Evolutionary conservation across 208 protist species (phyloP).

Genomic region (Acanthamoeba healyi): DNA sequence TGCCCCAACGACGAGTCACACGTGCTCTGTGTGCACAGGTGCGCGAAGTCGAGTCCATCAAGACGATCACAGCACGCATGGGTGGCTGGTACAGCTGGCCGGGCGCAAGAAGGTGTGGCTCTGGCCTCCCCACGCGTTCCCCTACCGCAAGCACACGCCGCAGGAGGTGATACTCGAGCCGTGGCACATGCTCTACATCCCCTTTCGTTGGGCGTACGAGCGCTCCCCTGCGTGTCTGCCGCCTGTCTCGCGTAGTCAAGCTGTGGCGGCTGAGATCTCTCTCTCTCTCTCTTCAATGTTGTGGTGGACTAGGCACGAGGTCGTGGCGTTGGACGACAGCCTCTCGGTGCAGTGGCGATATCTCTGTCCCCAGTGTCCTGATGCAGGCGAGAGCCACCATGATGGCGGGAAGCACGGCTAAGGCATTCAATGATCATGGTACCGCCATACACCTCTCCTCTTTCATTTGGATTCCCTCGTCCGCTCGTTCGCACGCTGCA

Average conservation of each 20-base stretch:
- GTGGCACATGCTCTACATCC: slow-evolving; percentile 1
- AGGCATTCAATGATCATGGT: too few relatives aligned
- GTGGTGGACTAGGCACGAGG: not conserved
- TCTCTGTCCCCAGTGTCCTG: not conserved
- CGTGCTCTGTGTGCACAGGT: not conserved
- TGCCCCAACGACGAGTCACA: not conserved
- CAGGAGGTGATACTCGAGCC: not conserved
- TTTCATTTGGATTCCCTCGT: too few relatives aligned
- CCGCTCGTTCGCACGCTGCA: too few relatives aligned
- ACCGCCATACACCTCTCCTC: too few relatives aligned
- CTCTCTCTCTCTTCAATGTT: not conserved
- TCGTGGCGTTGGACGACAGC: slow-evolving; percentile 18
- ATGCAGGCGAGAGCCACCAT: not conserved
- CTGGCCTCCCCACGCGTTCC: not conserved
- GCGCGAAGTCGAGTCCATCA: not conserved
- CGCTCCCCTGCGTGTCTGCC: too few relatives aligned
- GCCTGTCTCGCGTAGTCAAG: not conserved
- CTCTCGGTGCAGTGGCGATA: not conserved
- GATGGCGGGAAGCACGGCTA: too few relatives aligned
- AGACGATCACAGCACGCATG: not conserved
- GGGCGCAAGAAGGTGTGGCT: slow-evolving; percentile 16
- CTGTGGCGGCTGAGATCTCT: not conserved
- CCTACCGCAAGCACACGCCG: not conserved
- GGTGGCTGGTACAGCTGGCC: not conserved
- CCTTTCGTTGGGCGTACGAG: not conserved